These are phyloP conservation scores for Ramaria sp. DNA, from an alignment of 768 basidiomycete genomes.

Conservation along the genomic window DNA sequence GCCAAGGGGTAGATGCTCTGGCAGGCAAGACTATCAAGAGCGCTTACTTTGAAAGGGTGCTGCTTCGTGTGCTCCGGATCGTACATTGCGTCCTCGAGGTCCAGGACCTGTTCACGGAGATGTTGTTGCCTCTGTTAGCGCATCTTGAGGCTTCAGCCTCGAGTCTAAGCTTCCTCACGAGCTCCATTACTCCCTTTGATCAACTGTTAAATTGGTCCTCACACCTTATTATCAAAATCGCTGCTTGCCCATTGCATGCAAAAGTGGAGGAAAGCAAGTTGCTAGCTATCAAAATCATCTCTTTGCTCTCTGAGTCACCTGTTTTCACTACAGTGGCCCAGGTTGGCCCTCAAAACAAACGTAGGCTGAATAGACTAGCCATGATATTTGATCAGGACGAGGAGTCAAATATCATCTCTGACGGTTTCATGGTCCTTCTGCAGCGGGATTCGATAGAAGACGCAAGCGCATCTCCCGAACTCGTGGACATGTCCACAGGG, in stretches of 20 bases:
- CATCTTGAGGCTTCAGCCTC: conserved; percentile 42
- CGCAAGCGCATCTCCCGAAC: conserved; percentile 45
- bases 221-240: conserved; percentile 70
- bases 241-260: conserved; percentile 62
- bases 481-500: conserved; percentile 55
- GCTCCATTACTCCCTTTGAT: conserved; percentile 50
- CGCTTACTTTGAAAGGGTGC: conserved; percentile 60
- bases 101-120: conserved; percentile 84
- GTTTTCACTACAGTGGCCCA: conserved; percentile 34
- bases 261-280: conserved; percentile 58
- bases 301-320: conserved; percentile 52
- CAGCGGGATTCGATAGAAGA: conserved; percentile 52
- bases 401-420: conserved; percentile 78
- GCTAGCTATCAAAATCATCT: conserved; percentile 69
- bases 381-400: conserved; percentile 69
- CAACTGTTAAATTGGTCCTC: conserved; percentile 61
- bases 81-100: conserved; percentile 72
- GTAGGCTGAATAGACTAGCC: conserved; percentile 52
- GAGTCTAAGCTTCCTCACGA: conserved; percentile 18
- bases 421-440: conserved; percentile 63
- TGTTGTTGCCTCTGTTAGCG: conserved; percentile 67
- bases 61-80: conserved; percentile 74
- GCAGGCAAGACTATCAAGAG: conserved; percentile 45
- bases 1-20: conserved; percentile 70
- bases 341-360: conserved; percentile 21